phyloP scores from a whole-genome alignment of 2,329 filamentous ascomycete species.

The Daldinia eschscholtzii region DNA sequence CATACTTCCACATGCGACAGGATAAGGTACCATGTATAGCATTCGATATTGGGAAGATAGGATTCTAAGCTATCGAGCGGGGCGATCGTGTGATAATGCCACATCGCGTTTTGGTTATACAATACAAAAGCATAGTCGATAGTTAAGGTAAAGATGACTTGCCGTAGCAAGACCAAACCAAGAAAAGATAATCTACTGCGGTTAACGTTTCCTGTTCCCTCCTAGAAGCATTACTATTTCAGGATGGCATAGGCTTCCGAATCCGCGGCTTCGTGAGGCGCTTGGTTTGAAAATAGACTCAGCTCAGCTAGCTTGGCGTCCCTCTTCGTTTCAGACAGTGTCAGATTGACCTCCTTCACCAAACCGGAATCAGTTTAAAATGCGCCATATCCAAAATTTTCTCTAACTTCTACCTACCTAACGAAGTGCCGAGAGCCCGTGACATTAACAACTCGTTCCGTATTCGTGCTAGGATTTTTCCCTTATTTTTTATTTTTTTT shows the following conservation, averaged over 20 bases:
- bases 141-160: not conserved
- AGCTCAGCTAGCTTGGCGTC: slow-evolving; percentile 39
- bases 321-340: slow-evolving; percentile 44
- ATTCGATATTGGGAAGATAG: slow-evolving; percentile 1
- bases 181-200: not conserved
- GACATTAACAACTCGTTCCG: not conserved
- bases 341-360: slow-evolving; percentile 38
- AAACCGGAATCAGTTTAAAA: slow-evolving; percentile 13
- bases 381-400: slow-evolving; percentile 10
- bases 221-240: slow-evolving; percentile 24
- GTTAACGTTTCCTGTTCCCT: not conserved
- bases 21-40: not conserved
- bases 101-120: not conserved
- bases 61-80: not conserved
- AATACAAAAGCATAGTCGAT: not conserved
- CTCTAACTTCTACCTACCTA: no score
- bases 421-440: not conserved
- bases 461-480: not conserved
- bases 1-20: not conserved
- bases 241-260: slow-evolving; percentile 17
- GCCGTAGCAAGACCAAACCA: not conserved
- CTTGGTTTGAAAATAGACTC: slow-evolving; percentile 42
- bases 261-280: slow-evolving; percentile 16
- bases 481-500: no score
- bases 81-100: not conserved